phyloP scores from a whole-genome alignment of 1,284 basidiomycete genomes.

The Boletus semigastroideus region DNA sequence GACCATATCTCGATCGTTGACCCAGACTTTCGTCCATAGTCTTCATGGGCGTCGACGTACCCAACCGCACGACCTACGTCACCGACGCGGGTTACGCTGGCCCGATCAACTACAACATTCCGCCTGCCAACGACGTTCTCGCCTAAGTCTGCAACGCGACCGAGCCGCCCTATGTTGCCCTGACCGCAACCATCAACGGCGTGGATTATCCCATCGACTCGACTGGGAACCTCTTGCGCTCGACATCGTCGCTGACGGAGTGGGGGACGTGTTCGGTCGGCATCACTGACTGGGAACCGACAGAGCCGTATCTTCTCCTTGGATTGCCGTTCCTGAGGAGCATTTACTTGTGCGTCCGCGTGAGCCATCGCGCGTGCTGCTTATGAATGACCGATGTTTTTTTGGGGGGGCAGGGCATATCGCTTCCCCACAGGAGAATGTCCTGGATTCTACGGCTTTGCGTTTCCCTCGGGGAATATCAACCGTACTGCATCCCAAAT shows the following conservation, averaged over 20 bases:
- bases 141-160: slow-evolving; percentile 23
- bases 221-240: slow-evolving; percentile 18
- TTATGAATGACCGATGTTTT: no score
- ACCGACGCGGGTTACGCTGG: slow-evolving; percentile 9
- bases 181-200: slow-evolving; percentile 24
- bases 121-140: slow-evolving; percentile 1
- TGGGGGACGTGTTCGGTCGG: slow-evolving; percentile 13
- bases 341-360: slow-evolving; percentile 13
- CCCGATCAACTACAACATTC: slow-evolving; percentile 11
- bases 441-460: slow-evolving; percentile 27
- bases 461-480: slow-evolving; percentile 22
- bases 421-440: slow-evolving; percentile 30
- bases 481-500: slow-evolving; percentile 24
- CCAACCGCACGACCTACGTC: slow-evolving; percentile 8
- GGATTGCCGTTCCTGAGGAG: slow-evolving; percentile 18
- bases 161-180: slow-evolving; percentile 19
- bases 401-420: slow-evolving; percentile 23
- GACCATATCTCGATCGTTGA: neutral
- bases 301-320: slow-evolving; percentile 4
- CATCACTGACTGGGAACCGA: neutral
- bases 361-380: no score
- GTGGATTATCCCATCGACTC: slow-evolving; percentile 31
- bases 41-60: slow-evolving; percentile 4
- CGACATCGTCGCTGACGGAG: neutral
- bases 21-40: neutral